These are phyloP conservation scores for Candida boleticola DNA, from an alignment of 805 yeast species.

Conservation along the genomic window DNA sequence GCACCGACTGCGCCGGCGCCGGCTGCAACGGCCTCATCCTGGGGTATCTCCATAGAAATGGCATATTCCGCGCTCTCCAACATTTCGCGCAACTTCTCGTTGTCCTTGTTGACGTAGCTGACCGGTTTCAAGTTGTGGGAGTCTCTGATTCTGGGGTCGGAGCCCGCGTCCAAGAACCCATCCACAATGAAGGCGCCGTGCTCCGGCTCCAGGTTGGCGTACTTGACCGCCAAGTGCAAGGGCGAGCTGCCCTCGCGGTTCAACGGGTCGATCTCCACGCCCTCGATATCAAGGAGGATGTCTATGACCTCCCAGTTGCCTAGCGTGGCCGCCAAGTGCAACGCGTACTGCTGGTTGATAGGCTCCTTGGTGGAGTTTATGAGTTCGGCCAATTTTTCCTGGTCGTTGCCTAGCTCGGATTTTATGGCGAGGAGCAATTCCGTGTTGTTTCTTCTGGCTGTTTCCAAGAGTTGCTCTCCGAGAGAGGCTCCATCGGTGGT, in stretches of 20 bases:
- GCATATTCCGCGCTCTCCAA: conserved; percentile 87
- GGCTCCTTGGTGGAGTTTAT: conserved; percentile 66
- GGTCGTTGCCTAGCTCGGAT: conserved; percentile 39
- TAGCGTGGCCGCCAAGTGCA: conserved; percentile 76
- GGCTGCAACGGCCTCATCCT: conserved; percentile 56
- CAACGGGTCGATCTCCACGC: conserved; percentile 83
- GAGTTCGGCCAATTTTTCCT: conserved; percentile 39
- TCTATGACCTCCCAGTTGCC: conserved; percentile 90
- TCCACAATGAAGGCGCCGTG: conserved; percentile 78
- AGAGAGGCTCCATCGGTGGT: conserved; percentile 61
- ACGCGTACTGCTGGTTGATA: conserved; percentile 74
- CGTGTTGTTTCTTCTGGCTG: conserved; percentile 83
- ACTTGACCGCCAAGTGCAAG: conserved; percentile 79
- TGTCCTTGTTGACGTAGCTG: conserved; percentile 58
- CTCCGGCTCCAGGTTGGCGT: conserved; percentile 76
- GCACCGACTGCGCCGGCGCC: conserved; percentile 36
- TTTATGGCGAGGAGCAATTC: conserved; percentile 66
- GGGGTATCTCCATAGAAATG: conserved; percentile 36
- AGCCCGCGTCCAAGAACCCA: conserved; percentile 86
- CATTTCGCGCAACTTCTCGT: conserved; percentile 55
- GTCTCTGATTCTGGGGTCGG: conserved; percentile 59
- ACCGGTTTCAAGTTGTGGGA: conserved; percentile 67
- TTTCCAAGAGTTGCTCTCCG: conserved; percentile 75
- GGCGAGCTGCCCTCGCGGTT: conserved; percentile 86
- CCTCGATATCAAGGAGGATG: conserved; percentile 77